Evolutionary conservation across 163 green algal genomes (phyloP), one percentile per base, ranked within the genome.

Genomic region (Scenedesmus sp.): DNA sequence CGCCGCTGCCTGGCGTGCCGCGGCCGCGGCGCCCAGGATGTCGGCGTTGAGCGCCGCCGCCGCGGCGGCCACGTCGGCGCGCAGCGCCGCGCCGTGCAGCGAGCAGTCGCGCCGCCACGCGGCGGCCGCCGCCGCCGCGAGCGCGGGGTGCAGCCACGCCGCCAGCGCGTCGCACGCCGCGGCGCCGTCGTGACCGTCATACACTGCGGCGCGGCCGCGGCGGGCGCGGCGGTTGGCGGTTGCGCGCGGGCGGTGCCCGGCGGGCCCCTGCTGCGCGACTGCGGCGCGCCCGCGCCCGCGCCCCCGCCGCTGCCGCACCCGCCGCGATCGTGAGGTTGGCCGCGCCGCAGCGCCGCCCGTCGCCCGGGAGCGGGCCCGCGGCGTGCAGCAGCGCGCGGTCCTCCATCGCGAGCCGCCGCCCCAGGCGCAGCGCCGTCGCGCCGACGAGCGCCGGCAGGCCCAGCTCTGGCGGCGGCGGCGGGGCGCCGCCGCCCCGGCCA

Each of bases 151-250:
- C 4, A 84, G 69, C 58, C 63, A 50, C 20, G 54, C 34, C 15
- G 63, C 33, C 15, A 70, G 51, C 15, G 54, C 42, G 3, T 81
- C 24, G 11, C 58, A 69, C 33, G 75, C 83, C 17, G 69, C 69
- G 20, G 45, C 44, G 24, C 80, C 84, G 28, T 83, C 76, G 34
- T 88, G 84, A 0, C 84, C 84, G 42, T 88, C 84, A 42, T 80
- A 86, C n/a, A 88, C 76, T 56, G 63, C 69, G 29, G 72, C 69
- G 56, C 33, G 0, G n/a, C n/a, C n/a, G n/a, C n/a, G n/a, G n/a
- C n/a, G n/a, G n/a, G n/a, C n/a, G n/a, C n/a, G n/a, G n/a, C n/a
- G n/a, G n/a, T n/a, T n/a, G n/a, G n/a, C n/a, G n/a, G n/a, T n/a
- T n/a, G n/a, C n/a, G n/a, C n/a, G n/a, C n/a, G n/a, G n/a, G n/a